phyloP scores from a whole-genome alignment of 352 stramenopile genomes.

The Phytophthora idaei region DNA sequence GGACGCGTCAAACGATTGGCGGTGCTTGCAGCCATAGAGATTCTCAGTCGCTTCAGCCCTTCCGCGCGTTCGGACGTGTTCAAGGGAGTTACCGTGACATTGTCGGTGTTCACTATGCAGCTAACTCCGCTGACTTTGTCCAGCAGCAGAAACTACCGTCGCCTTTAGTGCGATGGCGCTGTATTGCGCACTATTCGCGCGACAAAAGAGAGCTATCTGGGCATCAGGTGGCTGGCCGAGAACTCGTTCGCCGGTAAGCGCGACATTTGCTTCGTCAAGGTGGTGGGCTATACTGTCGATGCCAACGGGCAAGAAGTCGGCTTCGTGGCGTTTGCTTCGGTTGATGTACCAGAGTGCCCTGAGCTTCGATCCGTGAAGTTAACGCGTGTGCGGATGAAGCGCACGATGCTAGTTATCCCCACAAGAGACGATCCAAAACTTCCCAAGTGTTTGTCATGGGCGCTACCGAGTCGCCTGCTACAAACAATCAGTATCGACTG shows the following conservation, averaged over 20 bases:
- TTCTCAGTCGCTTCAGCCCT: conserved; percentile 34
- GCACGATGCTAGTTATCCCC: conserved; percentile 46
- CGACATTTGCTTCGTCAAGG: conserved; percentile 48
- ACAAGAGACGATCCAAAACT: conserved; percentile 32
- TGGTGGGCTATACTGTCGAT: conserved; percentile 44
- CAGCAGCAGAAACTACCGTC: conserved; percentile 48
- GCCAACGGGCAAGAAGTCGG: conserved; percentile 34
- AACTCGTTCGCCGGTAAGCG: conserved; percentile 31
- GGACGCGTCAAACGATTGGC: conserved; percentile 2
- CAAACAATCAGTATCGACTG: conserved; percentile 41
- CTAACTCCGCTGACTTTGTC: conserved; percentile 39
- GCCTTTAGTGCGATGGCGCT: conserved; percentile 37
- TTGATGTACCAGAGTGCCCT: conserved; percentile 50
- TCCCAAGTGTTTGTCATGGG: conserved; percentile 49
- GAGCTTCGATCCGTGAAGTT: conserved; percentile 36
- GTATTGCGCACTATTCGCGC: conserved; percentile 36
- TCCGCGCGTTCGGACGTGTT: conserved; percentile 43
- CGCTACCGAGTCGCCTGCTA: conserved; percentile 34
- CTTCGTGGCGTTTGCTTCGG: conserved; percentile 38
- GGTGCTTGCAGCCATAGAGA: neutral
- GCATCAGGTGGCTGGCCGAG: conserved; percentile 50
- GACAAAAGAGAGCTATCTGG: conserved; percentile 40
- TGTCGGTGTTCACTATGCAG: conserved; percentile 41
- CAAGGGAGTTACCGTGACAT: conserved; percentile 54
- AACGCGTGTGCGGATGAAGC: conserved; percentile 41